A percentile compares a stretch with the other conserved stretches of the same genome.
These are phyloP conservation scores for Colletotrichum horii DNA, from an alignment of 2,329 filamentous ascomycete species.

Conservation along the genomic window DNA sequence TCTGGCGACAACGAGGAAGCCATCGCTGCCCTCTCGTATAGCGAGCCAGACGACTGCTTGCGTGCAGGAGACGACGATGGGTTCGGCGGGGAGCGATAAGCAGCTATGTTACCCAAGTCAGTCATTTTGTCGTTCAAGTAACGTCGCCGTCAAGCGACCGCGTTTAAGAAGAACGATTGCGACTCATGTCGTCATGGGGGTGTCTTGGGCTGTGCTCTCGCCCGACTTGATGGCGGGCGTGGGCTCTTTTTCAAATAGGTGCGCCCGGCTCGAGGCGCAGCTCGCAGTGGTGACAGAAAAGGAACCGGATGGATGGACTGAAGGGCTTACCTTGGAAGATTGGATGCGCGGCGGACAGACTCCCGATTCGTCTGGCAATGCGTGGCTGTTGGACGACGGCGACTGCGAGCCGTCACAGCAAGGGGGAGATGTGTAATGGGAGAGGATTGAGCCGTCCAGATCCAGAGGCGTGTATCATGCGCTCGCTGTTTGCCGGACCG, in stretches of 20 bases:
- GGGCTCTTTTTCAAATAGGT: slow-evolving; percentile 8
- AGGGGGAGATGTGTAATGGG: background rate
- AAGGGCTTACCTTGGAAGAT: slow-evolving; percentile 12
- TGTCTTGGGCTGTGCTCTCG: background rate
- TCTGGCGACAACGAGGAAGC: slow-evolving; percentile 54
- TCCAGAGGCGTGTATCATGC: background rate
- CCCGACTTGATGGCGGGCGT: background rate
- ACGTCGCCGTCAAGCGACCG: background rate
- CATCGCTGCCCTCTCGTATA: slow-evolving; percentile 42
- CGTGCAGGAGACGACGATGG: slow-evolving; percentile 35
- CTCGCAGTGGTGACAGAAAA: background rate
- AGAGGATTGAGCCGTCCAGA: slow-evolving; percentile 5
- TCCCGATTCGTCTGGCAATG: slow-evolving; percentile 15
- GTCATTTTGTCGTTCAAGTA: slow-evolving; percentile 27
- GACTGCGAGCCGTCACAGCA: slow-evolving; percentile 13
- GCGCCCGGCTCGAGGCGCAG: background rate
- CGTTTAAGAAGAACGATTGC: background rate
- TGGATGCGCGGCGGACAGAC: background rate
- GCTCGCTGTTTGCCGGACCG: background rate
- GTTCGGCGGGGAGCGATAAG: slow-evolving; percentile 41
- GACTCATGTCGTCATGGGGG: background rate
- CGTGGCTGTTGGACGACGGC: background rate
- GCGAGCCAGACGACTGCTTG: slow-evolving; percentile 34
- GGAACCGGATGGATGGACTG: background rate
- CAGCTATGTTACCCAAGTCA: slow-evolving; percentile 38